These are phyloP conservation scores for Byssochlamys sp. DNA, from an alignment of 2,329 filamentous ascomycete species.

Conservation along the genomic window DNA sequence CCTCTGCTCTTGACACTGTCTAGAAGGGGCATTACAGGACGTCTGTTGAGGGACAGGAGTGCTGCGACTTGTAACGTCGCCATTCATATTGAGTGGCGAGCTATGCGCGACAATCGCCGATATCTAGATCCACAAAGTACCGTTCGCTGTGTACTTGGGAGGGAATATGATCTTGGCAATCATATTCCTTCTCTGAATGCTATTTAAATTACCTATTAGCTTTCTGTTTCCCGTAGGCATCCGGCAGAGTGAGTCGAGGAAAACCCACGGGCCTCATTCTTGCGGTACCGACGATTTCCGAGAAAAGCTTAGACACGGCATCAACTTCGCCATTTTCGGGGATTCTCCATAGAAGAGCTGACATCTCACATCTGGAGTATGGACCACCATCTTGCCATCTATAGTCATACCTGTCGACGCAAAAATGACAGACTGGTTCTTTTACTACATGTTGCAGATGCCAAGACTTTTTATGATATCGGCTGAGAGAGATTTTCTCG, in stretches of 20 bases:
- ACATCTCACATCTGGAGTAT: neutral
- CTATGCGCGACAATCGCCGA: neutral
- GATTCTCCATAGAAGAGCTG: neutral
- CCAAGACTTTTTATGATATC: neutral
- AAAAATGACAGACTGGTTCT: too few relatives aligned
- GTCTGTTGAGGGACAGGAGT: neutral
- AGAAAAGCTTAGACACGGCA: neutral
- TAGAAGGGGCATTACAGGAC: neutral
- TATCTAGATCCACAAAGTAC: neutral
- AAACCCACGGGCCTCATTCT: neutral
- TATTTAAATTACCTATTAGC: neutral
- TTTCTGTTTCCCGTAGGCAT: neutral
- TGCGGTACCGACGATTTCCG: neutral
- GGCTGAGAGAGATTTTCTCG: neutral
- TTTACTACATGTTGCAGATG: neutral
- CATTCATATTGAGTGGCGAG: neutral
- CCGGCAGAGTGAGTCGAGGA: neutral
- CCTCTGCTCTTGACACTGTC: neutral
- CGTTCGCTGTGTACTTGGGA: too few relatives aligned
- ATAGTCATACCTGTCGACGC: too few relatives aligned
- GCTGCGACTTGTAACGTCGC: neutral
- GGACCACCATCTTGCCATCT: too few relatives aligned
- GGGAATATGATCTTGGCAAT: neutral
- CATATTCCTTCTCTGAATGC: neutral
- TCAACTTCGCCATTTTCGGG: neutral